A percentile compares a stretch with the other conserved stretches of the same genome.
Evolutionary conservation across 768 basidiomycete species (phyloP).

Genomic region (Paxillus involutus): DNA sequence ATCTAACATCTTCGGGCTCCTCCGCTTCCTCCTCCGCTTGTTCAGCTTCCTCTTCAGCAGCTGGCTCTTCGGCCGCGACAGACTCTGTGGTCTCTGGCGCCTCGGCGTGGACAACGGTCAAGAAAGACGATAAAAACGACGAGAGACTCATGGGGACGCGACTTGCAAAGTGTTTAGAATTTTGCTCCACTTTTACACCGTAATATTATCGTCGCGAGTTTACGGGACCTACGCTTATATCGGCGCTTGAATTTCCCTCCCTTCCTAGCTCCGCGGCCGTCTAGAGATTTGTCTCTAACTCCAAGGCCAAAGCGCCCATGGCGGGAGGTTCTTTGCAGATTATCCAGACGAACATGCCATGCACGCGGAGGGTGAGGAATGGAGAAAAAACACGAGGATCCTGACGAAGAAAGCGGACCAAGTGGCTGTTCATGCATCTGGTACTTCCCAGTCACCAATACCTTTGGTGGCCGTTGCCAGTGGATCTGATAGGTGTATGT

Average conservation of each 20-base stretch:
- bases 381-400: too few relatives aligned
- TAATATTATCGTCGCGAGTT: conserved; percentile 19
- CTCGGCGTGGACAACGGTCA: conserved; percentile 42
- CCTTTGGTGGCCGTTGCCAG: too few relatives aligned
- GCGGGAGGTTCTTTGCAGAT: too few relatives aligned
- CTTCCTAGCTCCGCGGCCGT: neutral
- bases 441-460: too few relatives aligned
- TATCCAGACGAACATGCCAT: too few relatives aligned
- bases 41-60: conserved; percentile 36
- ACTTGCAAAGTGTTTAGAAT: conserved; percentile 8
- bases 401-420: too few relatives aligned
- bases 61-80: conserved; percentile 34
- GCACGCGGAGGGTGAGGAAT: too few relatives aligned
- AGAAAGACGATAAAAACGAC: conserved; percentile 44
- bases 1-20: conserved; percentile 82
- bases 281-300: too few relatives aligned
- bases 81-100: conserved; percentile 36
- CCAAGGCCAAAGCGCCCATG: too few relatives aligned
- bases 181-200: conserved; percentile 8
- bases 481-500: too few relatives aligned
- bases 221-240: conserved; percentile 18
- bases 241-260: conserved; percentile 21
- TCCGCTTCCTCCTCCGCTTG: conserved; percentile 52
- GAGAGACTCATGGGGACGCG: conserved; percentile 39
- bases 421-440: too few relatives aligned